phyloP scores from a whole-genome alignment of 805 yeast species.

The Schwanniomyces pseudopolymorphus region DNA sequence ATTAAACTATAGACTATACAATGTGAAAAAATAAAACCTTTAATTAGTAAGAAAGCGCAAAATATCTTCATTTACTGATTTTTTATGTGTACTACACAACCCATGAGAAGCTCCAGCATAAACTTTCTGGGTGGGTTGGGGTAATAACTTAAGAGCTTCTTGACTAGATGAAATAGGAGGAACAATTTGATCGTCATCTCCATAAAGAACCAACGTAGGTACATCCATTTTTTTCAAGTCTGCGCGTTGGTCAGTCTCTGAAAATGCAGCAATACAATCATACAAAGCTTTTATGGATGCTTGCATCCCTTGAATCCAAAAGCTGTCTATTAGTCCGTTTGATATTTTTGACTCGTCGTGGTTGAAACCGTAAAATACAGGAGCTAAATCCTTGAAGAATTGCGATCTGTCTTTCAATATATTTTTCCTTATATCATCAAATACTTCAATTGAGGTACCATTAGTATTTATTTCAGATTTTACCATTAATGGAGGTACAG shows the following conservation, averaged over 20 bases:
- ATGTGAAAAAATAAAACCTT: too few species aligned
- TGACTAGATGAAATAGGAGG: slow-evolving; percentile 13
- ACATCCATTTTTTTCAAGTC: slow-evolving; percentile 12
- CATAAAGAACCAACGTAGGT: slow-evolving; percentile 14
- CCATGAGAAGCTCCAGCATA: slow-evolving; percentile 14
- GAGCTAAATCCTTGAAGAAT: slow-evolving; percentile 15
- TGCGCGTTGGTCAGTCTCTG: slow-evolving; percentile 14
- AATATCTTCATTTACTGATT: slow-evolving; percentile 9
- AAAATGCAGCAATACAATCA: slow-evolving; percentile 14
- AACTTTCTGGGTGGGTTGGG: slow-evolving; percentile 8
- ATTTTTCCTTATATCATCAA: slow-evolving; percentile 11
- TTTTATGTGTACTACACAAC: slow-evolving; percentile 14
- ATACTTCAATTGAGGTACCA: slow-evolving; percentile 13
- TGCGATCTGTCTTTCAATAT: slow-evolving; percentile 13
- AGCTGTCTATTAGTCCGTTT: slow-evolving; percentile 11
- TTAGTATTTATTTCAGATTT: slow-evolving; percentile 9
- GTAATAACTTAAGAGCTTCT: slow-evolving; percentile 12
- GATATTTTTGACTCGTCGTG: slow-evolving; percentile 7
- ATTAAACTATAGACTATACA: too few species aligned
- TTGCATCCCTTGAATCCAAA: slow-evolving; percentile 17
- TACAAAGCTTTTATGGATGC: slow-evolving; percentile 13
- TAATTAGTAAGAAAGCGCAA: slow-evolving; percentile 7
- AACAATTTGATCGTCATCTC: slow-evolving; percentile 14
- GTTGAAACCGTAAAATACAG: slow-evolving; percentile 11
- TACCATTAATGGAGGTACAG: slow-evolving; percentile 15